phyloP scores from a whole-genome alignment of 371 early-diverging fungal species.

The Mortierella sp. region DNA sequence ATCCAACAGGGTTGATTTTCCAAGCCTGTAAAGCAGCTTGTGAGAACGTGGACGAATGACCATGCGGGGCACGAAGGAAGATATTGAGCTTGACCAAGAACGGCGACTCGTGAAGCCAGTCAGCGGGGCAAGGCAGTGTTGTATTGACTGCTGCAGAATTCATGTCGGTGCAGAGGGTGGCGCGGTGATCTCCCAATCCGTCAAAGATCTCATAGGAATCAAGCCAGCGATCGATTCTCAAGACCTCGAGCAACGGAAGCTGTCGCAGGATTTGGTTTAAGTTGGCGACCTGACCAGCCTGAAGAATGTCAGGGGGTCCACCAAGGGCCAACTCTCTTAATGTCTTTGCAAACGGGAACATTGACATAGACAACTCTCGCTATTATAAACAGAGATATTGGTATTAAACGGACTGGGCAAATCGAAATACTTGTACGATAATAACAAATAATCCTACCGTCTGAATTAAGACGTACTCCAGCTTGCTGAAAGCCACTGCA shows the following conservation, averaged over 20 bases:
- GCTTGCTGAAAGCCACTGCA: conserved; percentile 7
- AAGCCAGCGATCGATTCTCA: conserved; percentile 21
- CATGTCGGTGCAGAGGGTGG: background rate
- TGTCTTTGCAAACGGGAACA: conserved; percentile 29
- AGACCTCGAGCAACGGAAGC: conserved; percentile 11
- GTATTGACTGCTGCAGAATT: background rate
- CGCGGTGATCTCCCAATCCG: conserved; percentile 4
- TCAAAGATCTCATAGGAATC: conserved; percentile 2
- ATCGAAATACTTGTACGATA: background rate
- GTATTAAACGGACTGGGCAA: background rate
- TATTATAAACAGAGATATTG: background rate
- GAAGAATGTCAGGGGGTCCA: background rate
- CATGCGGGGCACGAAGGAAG: background rate
- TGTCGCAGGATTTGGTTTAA: conserved; percentile 18
- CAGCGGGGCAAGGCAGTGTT: background rate
- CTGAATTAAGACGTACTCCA: conserved; percentile 32
- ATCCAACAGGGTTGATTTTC: background rate
- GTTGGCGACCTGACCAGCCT: background rate
- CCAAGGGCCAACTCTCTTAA: conserved; percentile 15
- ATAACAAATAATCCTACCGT: too few species aligned
- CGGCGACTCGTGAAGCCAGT: background rate
- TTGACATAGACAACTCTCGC: background rate
- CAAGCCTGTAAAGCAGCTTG: background rate
- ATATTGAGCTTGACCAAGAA: background rate
- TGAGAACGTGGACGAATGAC: background rate